phyloP scores from a whole-genome alignment of 768 basidiomycete genomes.

The Mycena metata region DNA sequence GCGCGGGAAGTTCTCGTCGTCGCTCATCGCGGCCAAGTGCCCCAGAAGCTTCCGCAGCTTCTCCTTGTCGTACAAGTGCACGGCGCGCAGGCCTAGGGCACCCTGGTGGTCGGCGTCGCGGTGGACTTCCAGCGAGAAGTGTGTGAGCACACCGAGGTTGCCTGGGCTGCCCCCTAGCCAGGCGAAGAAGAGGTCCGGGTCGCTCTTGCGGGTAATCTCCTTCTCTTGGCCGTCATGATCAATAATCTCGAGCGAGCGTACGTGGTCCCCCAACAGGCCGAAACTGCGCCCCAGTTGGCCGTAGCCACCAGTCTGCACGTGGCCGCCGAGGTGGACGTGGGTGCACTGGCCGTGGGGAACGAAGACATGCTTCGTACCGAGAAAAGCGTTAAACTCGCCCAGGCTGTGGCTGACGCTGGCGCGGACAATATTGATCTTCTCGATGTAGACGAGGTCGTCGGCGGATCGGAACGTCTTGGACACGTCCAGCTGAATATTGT shows the following conservation, averaged over 20 bases:
- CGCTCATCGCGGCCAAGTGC: slow-evolving; percentile 31
- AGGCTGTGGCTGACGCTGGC: slow-evolving; percentile 28
- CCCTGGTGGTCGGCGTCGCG: slow-evolving; percentile 29
- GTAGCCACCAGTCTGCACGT: slow-evolving; percentile 34
- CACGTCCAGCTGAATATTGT: slow-evolving; percentile 25
- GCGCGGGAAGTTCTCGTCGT: slow-evolving; percentile 31
- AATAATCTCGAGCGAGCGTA: slow-evolving; percentile 31
- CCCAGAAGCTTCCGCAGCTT: slow-evolving; percentile 25
- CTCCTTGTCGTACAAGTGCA: slow-evolving; percentile 27
- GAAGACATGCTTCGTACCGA: slow-evolving; percentile 29
- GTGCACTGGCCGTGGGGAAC: slow-evolving; percentile 34
- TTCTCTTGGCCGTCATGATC: slow-evolving; percentile 24
- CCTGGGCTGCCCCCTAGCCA: slow-evolving; percentile 36
- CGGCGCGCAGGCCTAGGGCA: slow-evolving; percentile 21
- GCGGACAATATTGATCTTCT: no score
- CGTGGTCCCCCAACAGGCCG: slow-evolving; percentile 30
- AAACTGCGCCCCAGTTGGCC: slow-evolving; percentile 27
- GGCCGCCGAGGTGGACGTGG: slow-evolving; percentile 31
- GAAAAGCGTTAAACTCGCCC: slow-evolving; percentile 30
- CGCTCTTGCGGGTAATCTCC: slow-evolving; percentile 27
- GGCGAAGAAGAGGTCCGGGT: slow-evolving; percentile 33
- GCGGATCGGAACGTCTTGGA: slow-evolving; percentile 13
- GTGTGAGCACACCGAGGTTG: slow-evolving; percentile 33
- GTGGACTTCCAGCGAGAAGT: slow-evolving; percentile 28
- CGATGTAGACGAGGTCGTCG: slow-evolving; percentile 9